phyloP scores from a whole-genome alignment of 1,284 basidiomycete genomes.

The Ustilago trichophora region DNA sequence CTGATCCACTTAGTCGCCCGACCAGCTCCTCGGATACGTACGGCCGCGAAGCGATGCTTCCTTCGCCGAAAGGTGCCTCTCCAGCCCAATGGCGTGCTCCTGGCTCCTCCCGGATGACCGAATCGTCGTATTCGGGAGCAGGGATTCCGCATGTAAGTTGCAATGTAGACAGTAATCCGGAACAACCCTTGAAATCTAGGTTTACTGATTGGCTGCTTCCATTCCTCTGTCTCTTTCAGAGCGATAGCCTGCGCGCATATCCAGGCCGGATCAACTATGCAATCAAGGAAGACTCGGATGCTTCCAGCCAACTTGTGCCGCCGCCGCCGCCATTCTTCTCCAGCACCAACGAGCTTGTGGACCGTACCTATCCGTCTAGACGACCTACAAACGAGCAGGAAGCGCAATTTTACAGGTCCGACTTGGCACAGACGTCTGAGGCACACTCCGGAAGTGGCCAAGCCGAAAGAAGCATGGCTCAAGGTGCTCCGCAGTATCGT shows the following conservation, averaged over 20 bases:
- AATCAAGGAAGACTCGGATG: constrained; percentile 8
- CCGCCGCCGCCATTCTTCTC: background rate
- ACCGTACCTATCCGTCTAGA: background rate
- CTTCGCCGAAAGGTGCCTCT: constrained; percentile 1
- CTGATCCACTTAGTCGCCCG: constrained; percentile 3
- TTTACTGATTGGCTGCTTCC: background rate
- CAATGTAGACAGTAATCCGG: too few relatives aligned
- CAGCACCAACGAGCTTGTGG: background rate
- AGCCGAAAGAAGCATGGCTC: background rate
- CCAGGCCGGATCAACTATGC: background rate
- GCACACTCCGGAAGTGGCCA: background rate
- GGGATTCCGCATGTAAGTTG: constrained; percentile 7
- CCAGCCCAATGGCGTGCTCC: constrained; percentile 7
- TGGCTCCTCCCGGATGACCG: background rate
- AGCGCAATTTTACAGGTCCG: background rate
- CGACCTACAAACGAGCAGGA: background rate
- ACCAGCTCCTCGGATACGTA: constrained; percentile 1
- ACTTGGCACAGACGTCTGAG: background rate
- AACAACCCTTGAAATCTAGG: too few relatives aligned
- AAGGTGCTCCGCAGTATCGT: background rate
- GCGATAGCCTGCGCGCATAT: background rate
- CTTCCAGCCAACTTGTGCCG: background rate
- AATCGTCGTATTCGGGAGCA: background rate
- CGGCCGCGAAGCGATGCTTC: constrained; percentile 1
- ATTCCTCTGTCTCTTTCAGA: background rate